phyloP scores from a whole-genome alignment of 129 eudicot genomes.

The Saposhnikovia divaricata region DNA sequence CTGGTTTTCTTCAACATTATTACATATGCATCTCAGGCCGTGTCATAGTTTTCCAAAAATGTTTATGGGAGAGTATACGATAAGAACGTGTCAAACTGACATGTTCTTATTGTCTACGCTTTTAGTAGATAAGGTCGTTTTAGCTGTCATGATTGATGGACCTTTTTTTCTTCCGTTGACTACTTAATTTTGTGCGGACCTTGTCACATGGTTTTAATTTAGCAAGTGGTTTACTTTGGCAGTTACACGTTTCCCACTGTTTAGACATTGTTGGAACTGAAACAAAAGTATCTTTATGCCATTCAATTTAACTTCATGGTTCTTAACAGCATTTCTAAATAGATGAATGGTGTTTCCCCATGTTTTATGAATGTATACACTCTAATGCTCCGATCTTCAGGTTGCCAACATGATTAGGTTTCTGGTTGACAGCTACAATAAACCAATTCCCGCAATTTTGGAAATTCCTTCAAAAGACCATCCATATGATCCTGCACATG shows the following conservation, averaged over 20 bases:
- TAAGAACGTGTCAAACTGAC: background rate
- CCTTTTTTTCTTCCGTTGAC: too few relatives aligned
- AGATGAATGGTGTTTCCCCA: background rate
- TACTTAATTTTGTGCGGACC: background rate
- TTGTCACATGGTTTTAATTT: background rate
- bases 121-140: background rate
- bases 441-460: constrained; percentile 90
- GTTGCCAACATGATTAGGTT: constrained; percentile 94
- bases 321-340: background rate
- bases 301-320: background rate
- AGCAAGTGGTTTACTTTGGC: background rate
- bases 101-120: background rate
- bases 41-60: background rate
- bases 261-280: background rate
- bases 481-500: constrained; percentile 94
- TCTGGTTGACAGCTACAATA: constrained; percentile 92
- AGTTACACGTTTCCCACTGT: background rate
- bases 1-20: background rate
- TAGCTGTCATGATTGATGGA: background rate
- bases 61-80: too few relatives aligned
- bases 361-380: background rate
- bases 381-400: constrained; percentile 30
- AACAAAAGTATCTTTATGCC: background rate
- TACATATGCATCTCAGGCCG: background rate
- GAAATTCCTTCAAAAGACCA: constrained; percentile 99